These are phyloP conservation scores for Dioscorea alata DNA, from an alignment of 106 monocot species.

Conservation along the genomic window DNA sequence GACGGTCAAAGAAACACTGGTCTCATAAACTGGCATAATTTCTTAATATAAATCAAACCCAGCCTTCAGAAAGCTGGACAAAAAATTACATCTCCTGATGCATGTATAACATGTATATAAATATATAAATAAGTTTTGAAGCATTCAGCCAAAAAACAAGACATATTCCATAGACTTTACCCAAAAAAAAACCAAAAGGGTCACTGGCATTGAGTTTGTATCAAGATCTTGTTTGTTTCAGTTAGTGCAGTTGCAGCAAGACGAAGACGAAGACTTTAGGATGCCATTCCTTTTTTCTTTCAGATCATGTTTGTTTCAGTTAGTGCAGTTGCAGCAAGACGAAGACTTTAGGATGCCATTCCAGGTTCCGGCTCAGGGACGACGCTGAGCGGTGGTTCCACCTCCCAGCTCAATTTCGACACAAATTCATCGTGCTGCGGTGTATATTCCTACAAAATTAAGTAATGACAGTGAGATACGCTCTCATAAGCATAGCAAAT, in stretches of 20 bases:
- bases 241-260: neutral
- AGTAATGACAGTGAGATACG: neutral
- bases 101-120: too few relatives aligned
- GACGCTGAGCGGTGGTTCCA: neutral
- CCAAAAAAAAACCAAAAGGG: too few relatives aligned
- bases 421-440: slow-evolving; percentile 28
- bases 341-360: slow-evolving; percentile 14
- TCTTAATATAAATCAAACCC: too few relatives aligned
- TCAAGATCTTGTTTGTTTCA: neutral
- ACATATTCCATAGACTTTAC: too few relatives aligned
- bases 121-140: too few relatives aligned
- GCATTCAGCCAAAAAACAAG: too few relatives aligned
- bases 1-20: too few relatives aligned
- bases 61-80: too few relatives aligned
- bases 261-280: slow-evolving; percentile 1
- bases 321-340: neutral
- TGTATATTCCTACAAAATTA: slow-evolving; percentile 30
- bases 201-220: too few relatives aligned
- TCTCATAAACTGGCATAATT: too few relatives aligned
- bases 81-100: too few relatives aligned
- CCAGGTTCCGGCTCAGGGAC: slow-evolving; percentile 13
- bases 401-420: slow-evolving; percentile 28
- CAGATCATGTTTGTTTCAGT: neutral
- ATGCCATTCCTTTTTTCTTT: slow-evolving; percentile 14
- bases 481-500: too few relatives aligned